Percentiles rank a stretch among this genome's conserved stretches.
Conservation (phyloP, 2,329 filamentous ascomycete species). For the Claviceps sp. region DNA sequence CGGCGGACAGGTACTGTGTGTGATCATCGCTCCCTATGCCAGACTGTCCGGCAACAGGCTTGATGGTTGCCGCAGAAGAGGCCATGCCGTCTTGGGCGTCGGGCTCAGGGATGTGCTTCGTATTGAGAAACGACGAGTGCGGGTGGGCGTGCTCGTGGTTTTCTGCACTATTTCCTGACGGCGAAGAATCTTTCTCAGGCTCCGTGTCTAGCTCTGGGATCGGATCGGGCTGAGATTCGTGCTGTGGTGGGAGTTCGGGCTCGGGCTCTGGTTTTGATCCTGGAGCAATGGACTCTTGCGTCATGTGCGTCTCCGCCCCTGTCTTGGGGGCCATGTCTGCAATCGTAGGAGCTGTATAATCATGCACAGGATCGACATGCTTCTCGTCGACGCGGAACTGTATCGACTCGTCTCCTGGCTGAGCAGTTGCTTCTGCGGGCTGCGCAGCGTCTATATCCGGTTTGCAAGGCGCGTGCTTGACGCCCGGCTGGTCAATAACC, state of each 20-base stretch:
- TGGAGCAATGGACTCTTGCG: background rate
- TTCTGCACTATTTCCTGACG: background rate
- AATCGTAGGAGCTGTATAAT: background rate
- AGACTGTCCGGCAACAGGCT: slow-evolving; percentile 27
- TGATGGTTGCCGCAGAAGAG: slow-evolving; percentile 35
- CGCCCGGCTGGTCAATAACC: slow-evolving; percentile 7
- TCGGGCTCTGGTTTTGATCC: background rate
- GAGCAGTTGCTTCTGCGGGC: background rate
- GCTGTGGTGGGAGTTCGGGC: background rate
- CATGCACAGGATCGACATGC: background rate
- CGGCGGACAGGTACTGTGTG: slow-evolving; percentile 32
- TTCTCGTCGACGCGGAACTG: background rate
- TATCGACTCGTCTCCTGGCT: background rate
- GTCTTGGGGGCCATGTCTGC: background rate
- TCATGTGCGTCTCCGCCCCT: background rate
- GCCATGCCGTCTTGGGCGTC: slow-evolving; percentile 22
- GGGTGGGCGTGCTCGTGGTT: background rate
- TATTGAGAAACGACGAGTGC: slow-evolving; percentile 7
- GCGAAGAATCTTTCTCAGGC: background rate
- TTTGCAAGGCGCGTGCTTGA: slow-evolving; percentile 1
- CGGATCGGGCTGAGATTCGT: no score
- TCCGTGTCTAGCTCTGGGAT: background rate
- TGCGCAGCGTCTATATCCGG: slow-evolving; percentile 2
- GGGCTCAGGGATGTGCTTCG: slow-evolving; percentile 13
- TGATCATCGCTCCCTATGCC: slow-evolving; percentile 19